These are phyloP conservation scores for Globisporangium carolinianum DNA, from an alignment of 352 stramenopile species.

Conservation along the genomic window DNA sequence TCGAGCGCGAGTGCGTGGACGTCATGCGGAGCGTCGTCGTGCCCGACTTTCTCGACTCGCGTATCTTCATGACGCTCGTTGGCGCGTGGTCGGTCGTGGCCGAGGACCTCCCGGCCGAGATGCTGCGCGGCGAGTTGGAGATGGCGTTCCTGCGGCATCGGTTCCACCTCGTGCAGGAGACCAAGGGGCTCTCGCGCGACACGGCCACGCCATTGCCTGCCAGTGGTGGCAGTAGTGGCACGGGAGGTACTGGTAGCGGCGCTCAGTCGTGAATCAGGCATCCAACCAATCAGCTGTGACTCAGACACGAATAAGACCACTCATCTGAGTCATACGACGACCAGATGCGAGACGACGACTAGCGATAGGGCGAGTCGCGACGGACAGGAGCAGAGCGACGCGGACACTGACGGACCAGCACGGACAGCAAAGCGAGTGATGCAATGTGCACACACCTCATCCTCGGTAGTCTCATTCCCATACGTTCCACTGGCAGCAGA, in stretches of 20 bases:
- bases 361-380: too few species aligned
- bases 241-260: conserved; percentile 1
- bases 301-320: too few species aligned
- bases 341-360: too few species aligned
- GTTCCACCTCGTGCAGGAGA: conserved; percentile 74
- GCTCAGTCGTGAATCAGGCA: too few species aligned
- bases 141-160: conserved; percentile 77
- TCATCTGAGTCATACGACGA: too few species aligned
- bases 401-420: too few species aligned
- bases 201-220: conserved; percentile 27
- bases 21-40: conserved; percentile 70
- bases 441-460: too few species aligned
- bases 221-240: background rate
- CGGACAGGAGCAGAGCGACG: too few species aligned
- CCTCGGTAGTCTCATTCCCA: too few species aligned
- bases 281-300: too few species aligned
- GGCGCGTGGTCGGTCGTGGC: conserved; percentile 70
- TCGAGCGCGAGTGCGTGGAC: conserved; percentile 68
- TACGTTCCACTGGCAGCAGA: too few species aligned
- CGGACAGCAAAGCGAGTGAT: too few species aligned
- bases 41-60: conserved; percentile 75
- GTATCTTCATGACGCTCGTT: conserved; percentile 81
- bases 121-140: conserved; percentile 73
- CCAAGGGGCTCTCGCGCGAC: conserved; percentile 50
- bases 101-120: conserved; percentile 67